A percentile compares a stretch with the other conserved stretches of the same genome.
These are phyloP conservation scores for Wickerhamomyces bovis DNA, from an alignment of 805 yeast genomes.

Conservation along the genomic window DNA sequence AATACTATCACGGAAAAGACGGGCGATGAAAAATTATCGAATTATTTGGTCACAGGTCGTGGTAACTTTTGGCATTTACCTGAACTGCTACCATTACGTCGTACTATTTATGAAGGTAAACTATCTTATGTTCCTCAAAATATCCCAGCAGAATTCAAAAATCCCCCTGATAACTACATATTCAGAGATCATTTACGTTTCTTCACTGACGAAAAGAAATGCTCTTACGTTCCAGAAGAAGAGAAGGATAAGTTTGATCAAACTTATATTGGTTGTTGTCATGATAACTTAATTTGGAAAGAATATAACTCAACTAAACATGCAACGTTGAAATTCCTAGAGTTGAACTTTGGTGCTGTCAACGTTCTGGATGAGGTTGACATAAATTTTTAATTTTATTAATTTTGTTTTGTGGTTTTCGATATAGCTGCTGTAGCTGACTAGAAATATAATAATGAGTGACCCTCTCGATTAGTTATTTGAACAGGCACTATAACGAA, in stretches of 20 bases:
- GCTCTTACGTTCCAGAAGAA: slow-evolving; percentile 36
- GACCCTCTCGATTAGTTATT: background rate
- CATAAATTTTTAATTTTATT: slow-evolving; percentile 10
- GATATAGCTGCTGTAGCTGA: no score
- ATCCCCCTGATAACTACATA: slow-evolving; percentile 24
- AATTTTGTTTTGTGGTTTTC: background rate
- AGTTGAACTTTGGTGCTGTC: slow-evolving; percentile 12
- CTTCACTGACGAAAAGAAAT: slow-evolving; percentile 32
- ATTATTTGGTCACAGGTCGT: slow-evolving; percentile 30
- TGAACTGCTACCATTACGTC: slow-evolving; percentile 47
- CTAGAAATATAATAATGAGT: no score
- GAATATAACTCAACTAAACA: slow-evolving; percentile 31
- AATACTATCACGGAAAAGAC: slow-evolving; percentile 5
- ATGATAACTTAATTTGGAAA: slow-evolving; percentile 32
- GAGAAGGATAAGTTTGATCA: slow-evolving; percentile 30
- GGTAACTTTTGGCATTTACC: slow-evolving; percentile 43
- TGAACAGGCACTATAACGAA: no score
- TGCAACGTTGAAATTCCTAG: slow-evolving; percentile 18
- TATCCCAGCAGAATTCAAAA: slow-evolving; percentile 33
- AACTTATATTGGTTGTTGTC: slow-evolving; percentile 37
- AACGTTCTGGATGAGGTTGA: slow-evolving; percentile 20
- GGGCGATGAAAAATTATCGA: slow-evolving; percentile 10
- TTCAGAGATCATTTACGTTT: slow-evolving; percentile 32
- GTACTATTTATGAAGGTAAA: slow-evolving; percentile 55
- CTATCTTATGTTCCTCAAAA: slow-evolving; percentile 39